A percentile compares a stretch with the other conserved stretches of the same genome.
Evolutionary conservation across 495 filamentous ascomycete species (phyloP).

Genomic region (Penicillium cinerascens): DNA sequence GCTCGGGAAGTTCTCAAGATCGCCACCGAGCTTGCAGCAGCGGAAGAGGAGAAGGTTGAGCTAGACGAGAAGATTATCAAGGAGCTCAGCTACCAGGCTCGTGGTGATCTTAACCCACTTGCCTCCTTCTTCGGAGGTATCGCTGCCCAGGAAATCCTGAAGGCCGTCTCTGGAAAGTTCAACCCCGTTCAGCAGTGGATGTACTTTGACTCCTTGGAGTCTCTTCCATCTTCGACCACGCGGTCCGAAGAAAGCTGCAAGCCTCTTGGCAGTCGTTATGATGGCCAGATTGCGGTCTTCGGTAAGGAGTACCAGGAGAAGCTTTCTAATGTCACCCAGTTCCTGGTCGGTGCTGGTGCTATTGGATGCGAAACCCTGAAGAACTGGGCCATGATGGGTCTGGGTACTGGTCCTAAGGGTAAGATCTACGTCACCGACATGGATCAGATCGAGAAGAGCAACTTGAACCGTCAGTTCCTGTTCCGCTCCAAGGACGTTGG

Average conservation of each 20-base stretch:
- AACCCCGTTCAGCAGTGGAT: slow-evolving; percentile 87
- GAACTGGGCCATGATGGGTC: slow-evolving; percentile 99
- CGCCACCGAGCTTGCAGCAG: slow-evolving; percentile 62
- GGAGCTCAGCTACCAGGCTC: slow-evolving; percentile 95
- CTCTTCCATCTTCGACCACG: slow-evolving; percentile 66
- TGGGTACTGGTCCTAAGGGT: slow-evolving; percentile 84
- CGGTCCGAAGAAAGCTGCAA: slow-evolving; percentile 86
- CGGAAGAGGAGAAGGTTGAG: slow-evolving; percentile 69
- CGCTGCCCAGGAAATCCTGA: slow-evolving; percentile 92
- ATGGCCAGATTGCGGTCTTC: slow-evolving; percentile 96
- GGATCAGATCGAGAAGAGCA: slow-evolving; percentile 98
- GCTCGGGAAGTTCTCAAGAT: slow-evolving; percentile 71
- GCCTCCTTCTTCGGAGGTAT: slow-evolving; percentile 95
- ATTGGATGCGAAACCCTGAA: slow-evolving; percentile 99
- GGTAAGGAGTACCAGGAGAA: slow-evolving; percentile 93
- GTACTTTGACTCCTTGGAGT: slow-evolving; percentile 97
- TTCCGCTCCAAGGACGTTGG: slow-evolving; percentile 95
- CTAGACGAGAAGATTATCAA: slow-evolving; percentile 88
- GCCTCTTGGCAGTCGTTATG: slow-evolving; percentile 79
- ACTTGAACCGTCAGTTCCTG: slow-evolving; percentile 95
- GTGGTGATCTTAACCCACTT: slow-evolving; percentile 85
- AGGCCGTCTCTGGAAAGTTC: slow-evolving; percentile 97
- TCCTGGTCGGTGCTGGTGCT: slow-evolving; percentile 94
- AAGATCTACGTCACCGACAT: slow-evolving; percentile 92
- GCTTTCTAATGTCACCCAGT: slow-evolving; percentile 80